Base-by-base conservation (phyloP, 2,329 filamentous ascomycete species). In the Diaporthe vaccinii region DNA sequence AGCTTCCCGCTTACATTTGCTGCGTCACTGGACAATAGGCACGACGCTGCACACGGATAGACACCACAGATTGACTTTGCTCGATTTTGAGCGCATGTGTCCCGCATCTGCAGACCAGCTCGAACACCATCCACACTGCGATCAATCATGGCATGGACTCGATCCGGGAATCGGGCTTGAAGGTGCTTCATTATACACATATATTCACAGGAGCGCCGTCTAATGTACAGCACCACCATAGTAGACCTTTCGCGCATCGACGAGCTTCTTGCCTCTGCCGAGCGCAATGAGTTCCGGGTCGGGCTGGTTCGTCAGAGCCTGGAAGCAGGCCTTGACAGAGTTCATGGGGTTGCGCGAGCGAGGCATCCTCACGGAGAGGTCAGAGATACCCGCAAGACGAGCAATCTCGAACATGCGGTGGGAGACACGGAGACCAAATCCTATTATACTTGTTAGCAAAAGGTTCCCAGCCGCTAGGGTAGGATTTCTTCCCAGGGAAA, bases 261-360 rank as follows among this genome's bases (percentile, higher is more conserved):
- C 95, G 82, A 99, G 84, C 90, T 99, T 99, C 90, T 94, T 96
- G 76, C 97, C 96, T 78, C 96, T 88, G 71, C 95, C 96, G 68
- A 94, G 90, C 74, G 97, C 97, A 82, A 99, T 93, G 82, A 96
- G 92, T 83, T 98, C 95, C 41, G 97, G 97, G 82, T 98, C 89
- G 76, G 91, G 91, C 87, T 99, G 97, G 86, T 89, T 93, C 84
- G 91, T 90, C 77, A 99, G 88, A 7, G 96, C 96, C 84, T 96
- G 84, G 85, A 94, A 94, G 55, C 95, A 91, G 20, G 97, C 97
- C 87, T 98, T 98, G 86, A 98, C 94, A 25, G 96, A 95, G 88
- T 99, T 99, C 95, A 98, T 98, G 79, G 95, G 95, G 88, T 98
- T 98, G 81, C 96, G 91, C 77, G 95, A 95, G 61, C 96, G 93